A percentile compares a stretch with the other conserved stretches of the same genome.
Evolutionary conservation across 768 basidiomycete species (phyloP).

Genomic region (Sarcodon aspratus): DNA sequence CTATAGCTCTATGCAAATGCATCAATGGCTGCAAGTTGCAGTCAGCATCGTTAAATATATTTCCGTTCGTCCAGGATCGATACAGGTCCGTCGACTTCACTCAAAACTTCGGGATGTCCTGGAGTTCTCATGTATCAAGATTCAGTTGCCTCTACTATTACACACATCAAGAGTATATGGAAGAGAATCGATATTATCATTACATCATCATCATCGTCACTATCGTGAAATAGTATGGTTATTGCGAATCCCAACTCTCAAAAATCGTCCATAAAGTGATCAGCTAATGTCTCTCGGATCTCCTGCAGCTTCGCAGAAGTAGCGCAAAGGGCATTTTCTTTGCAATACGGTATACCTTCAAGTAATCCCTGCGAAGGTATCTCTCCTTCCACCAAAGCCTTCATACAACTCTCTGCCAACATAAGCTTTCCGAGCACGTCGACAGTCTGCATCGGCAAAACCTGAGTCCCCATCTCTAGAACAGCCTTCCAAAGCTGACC

Average conservation of each 20-base stretch:
- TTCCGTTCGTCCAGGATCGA: no score
- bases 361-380: constrained; percentile 25
- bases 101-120: no score
- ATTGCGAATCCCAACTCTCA: constrained; percentile 2
- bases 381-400: constrained; percentile 31
- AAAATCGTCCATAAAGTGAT: constrained; percentile 33
- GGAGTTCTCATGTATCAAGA: no score
- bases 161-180: no score
- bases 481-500: constrained; percentile 32
- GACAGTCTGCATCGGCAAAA: constrained; percentile 28
- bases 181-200: no score
- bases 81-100: no score
- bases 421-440: constrained; percentile 35
- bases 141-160: no score
- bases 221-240: no score
- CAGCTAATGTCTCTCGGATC: constrained; percentile 32
- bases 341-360: constrained; percentile 34
- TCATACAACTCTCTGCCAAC: constrained; percentile 35
- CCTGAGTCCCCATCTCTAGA: constrained; percentile 24
- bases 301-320: constrained; percentile 33
- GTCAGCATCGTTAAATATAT: no score
- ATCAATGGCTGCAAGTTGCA: no score
- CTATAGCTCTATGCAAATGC: no score
- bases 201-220: no score
- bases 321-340: constrained; percentile 29